Base-by-base conservation (phyloP, 345 rosid species). In the Eucalyptus shirleyi region DNA sequence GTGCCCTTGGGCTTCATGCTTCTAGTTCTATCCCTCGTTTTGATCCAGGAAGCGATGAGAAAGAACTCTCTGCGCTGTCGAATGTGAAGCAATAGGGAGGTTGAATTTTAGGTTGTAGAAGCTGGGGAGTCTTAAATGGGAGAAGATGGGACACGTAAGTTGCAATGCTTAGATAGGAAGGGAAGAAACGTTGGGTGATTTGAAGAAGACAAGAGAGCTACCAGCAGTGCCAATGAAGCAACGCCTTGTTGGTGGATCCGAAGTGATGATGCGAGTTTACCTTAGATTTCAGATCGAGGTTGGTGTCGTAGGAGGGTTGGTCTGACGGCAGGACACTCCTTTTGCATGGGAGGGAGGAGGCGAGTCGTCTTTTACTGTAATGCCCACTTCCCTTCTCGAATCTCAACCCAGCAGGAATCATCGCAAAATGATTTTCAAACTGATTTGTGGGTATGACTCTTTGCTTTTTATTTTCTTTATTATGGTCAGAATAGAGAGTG, bases 1-100 rank as follows among this genome's bases (percentile, higher is more conserved):
- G 91, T 95, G 88, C 91, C 86, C 91, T 94, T 96, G 89, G 97
- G 89, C 94, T 98, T 96, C 99, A 97, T 97, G 42, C 67, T 77
- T 77, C 83, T 21, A 77, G 47, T 88, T 89, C 47, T 77, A 21
- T 6, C 30, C 28, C 45, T 77, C 28, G 83, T 77, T 77, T 77
- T 12, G 47, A 21, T 37, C 83, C 83, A 37, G 47, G 83, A 72
- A 72, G 45, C 83, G 42, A 37, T 10, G 1, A 37, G 42, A 72
- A 37, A 19, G 23, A 44, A 37, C 65, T 55, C 67, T 87, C 59
- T 87, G 59, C 26, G 56, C 44, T 19, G 56, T 40, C 30, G 59
- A 40, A 42, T 88, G 88, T 2, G 56, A 86, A 32, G 30, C 62
- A 51, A 86, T 51, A 45, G 45, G 14, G 45, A 40, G n/a, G 88